A percentile compares a stretch with the other conserved stretches of the same genome.
These are phyloP conservation scores for Mucor irregularis DNA, from an alignment of 371 early-diverging fungal genomes.

Conservation along the genomic window DNA sequence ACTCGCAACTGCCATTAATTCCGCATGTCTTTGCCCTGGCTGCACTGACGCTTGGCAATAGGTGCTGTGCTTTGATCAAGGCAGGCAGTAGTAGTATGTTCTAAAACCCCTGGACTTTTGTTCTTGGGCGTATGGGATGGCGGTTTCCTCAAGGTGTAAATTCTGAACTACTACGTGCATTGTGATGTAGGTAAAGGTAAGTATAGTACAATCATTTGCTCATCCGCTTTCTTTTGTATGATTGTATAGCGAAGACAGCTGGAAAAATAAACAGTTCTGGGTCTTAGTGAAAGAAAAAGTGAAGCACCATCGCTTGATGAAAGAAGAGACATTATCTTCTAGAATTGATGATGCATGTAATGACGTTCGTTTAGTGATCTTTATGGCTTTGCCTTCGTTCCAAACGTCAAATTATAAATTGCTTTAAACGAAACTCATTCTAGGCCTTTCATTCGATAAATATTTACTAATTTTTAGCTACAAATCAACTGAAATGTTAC, in stretches of 20 bases:
- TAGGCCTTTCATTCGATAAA: conserved; percentile 9
- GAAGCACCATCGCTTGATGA: conserved; percentile 2
- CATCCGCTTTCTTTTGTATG: conserved; percentile 7
- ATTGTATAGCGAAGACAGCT: conserved; percentile 3
- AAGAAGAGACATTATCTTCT: conserved; percentile 1
- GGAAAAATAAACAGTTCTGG: conserved; percentile 7
- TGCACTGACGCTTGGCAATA: conserved; percentile 8
- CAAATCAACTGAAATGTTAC: too few species aligned
- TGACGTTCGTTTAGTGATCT: conserved; percentile 1
- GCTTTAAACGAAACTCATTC: conserved; percentile 9
- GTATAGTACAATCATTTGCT: conserved; percentile 2
- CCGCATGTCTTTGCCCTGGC: conserved; percentile 8
- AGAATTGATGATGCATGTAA: conserved; percentile 11
- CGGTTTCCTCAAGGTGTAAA: conserved; percentile 7
- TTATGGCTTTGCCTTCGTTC: conserved; percentile 10
- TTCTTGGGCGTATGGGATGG: too few species aligned
- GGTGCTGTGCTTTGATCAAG: conserved; percentile 7
- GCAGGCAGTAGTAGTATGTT: conserved; percentile 8
- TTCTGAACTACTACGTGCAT: conserved; percentile 6
- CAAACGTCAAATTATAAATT: conserved; percentile 11
- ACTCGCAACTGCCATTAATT: conserved; percentile 7
- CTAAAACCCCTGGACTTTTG: conserved; percentile 6
- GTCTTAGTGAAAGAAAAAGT: conserved; percentile 6
- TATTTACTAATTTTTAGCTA: conserved; percentile 11
- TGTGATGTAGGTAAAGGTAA: conserved; percentile 10